Percentiles rank a stretch among this genome's conserved stretches.
phyloP scores from a whole-genome alignment of 2,329 filamentous ascomycete species.

The Trichoderma polysporum region DNA sequence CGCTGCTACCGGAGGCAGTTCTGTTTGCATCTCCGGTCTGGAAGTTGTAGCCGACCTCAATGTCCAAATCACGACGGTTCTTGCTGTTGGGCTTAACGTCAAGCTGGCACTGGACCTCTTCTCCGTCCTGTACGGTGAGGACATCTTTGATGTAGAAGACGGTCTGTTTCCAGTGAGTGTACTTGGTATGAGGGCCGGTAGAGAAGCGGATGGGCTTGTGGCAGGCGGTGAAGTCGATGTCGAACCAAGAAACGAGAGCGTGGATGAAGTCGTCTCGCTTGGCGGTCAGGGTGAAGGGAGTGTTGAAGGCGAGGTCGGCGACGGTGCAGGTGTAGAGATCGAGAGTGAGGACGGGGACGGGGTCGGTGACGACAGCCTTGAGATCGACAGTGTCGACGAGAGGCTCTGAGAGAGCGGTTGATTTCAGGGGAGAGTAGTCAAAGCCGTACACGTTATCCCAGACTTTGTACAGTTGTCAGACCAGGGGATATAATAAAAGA shows the following conservation, averaged over 20 bases:
- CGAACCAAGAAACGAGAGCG: conserved; percentile 96
- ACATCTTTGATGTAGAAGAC: conserved; percentile 97
- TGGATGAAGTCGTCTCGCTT: conserved; percentile 94
- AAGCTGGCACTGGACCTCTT: conserved; percentile 72
- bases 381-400: conserved; percentile 97
- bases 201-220: conserved; percentile 98
- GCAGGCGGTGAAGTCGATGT: conserved; percentile 97
- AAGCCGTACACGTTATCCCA: conserved; percentile 99
- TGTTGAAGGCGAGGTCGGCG: conserved; percentile 79
- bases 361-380: conserved; percentile 95
- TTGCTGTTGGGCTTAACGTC: conserved; percentile 86
- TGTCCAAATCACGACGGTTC: conserved; percentile 94
- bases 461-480: conserved; percentile 55
- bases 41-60: conserved; percentile 79
- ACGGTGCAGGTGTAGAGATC: conserved; percentile 89
- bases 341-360: conserved; percentile 77
- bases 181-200: conserved; percentile 96
- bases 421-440: conserved; percentile 91
- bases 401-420: conserved; percentile 89
- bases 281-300: conserved; percentile 71
- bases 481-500: background rate
- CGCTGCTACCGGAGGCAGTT: conserved; percentile 64
- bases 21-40: conserved; percentile 73
- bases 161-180: conserved; percentile 99
- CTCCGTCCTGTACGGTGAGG: conserved; percentile 84